Conservation (phyloP, 1,284 basidiomycete genomes). For the Ceratobasidium sp. region DNA sequence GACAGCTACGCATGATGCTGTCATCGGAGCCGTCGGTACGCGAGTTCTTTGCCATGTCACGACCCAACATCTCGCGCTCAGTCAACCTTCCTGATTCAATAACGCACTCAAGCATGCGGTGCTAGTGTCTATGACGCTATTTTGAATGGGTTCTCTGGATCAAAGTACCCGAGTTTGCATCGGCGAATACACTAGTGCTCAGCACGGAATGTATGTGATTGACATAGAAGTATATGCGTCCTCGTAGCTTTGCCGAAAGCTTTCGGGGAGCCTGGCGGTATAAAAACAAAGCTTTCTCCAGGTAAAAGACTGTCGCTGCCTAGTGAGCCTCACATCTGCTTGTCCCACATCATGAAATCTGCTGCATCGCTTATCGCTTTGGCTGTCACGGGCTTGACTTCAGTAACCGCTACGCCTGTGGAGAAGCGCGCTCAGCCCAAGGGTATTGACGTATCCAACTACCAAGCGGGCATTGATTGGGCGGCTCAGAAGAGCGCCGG, state of each 20-base stretch:
- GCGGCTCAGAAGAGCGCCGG: constrained; percentile 64
- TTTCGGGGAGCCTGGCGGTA: neutral
- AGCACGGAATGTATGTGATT: neutral
- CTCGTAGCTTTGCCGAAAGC: neutral
- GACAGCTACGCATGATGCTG: constrained; percentile 4
- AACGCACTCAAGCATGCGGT: neutral
- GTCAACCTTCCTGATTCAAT: neutral
- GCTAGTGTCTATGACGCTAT: neutral
- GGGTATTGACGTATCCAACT: constrained; percentile 62
- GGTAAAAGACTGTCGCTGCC: neutral
- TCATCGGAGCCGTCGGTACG: neutral
- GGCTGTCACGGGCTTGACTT: neutral
- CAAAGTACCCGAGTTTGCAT: neutral
- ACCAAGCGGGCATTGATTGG: constrained; percentile 67
- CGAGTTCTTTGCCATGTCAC: neutral
- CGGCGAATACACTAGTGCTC: neutral
- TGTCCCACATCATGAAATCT: constrained; percentile 7
- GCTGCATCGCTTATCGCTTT: constrained; percentile 6
- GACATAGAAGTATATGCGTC: neutral
- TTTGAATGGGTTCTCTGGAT: neutral
- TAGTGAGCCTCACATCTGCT: no score
- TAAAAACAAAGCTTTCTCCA: neutral
- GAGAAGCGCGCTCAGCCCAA: constrained; percentile 53
- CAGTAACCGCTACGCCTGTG: constrained; percentile 45
- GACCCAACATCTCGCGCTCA: neutral